These are phyloP conservation scores for Salvia rosmarinus DNA, from an alignment of 257 asterid genomes.

Conservation along the genomic window DNA sequence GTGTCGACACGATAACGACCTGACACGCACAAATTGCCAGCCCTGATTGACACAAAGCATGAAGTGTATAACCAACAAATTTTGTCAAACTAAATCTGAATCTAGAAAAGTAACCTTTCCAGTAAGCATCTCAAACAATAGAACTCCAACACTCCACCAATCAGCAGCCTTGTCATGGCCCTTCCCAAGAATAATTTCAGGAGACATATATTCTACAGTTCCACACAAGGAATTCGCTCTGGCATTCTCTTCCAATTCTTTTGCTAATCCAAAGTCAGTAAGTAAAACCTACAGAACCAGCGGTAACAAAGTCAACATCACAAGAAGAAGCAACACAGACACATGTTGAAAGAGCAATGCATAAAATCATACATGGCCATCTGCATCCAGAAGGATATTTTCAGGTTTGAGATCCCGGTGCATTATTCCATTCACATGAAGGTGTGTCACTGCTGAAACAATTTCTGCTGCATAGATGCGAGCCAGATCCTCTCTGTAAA, in stretches of 20 bases:
- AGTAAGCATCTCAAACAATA: slow-evolving; percentile 63
- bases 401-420: slow-evolving; percentile 77
- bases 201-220: slow-evolving; percentile 74
- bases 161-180: slow-evolving; percentile 77
- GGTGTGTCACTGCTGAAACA: slow-evolving; percentile 65
- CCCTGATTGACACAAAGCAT: neutral
- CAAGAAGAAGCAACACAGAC: neutral
- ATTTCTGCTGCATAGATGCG: slow-evolving; percentile 65
- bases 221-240: slow-evolving; percentile 70
- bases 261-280: slow-evolving; percentile 69
- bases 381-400: slow-evolving; percentile 65
- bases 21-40: no score
- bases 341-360: neutral
- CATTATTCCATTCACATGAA: slow-evolving; percentile 68
- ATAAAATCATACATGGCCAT: slow-evolving; percentile 63
- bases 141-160: slow-evolving; percentile 75
- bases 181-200: slow-evolving; percentile 69
- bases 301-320: neutral
- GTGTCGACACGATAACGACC: no score
- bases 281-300: slow-evolving; percentile 38
- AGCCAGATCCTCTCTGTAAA: slow-evolving; percentile 64
- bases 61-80: neutral
- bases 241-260: slow-evolving; percentile 53
- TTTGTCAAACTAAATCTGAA: slow-evolving; percentile 6
- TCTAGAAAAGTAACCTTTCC: slow-evolving; percentile 50